Percentiles rank a stretch among this genome's conserved stretches.
phyloP scores from a whole-genome alignment of 495 filamentous ascomycete species.

The Xylaria telfairii region DNA sequence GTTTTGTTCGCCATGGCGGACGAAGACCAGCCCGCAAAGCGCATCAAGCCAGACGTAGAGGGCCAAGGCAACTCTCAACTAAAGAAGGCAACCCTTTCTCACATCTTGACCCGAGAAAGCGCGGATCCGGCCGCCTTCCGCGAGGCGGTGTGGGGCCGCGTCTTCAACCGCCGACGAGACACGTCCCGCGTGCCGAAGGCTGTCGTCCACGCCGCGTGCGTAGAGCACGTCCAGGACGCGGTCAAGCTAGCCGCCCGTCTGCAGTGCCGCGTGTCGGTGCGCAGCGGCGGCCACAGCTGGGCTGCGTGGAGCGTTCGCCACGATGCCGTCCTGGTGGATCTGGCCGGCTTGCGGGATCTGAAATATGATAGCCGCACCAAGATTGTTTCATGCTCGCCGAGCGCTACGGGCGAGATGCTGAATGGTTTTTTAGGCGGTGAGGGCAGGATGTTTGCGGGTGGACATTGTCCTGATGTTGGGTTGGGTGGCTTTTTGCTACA shows the following conservation, averaged over 20 bases:
- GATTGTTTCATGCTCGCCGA: constrained; percentile 50
- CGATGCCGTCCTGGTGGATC: constrained; percentile 58
- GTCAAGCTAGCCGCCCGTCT: constrained; percentile 51
- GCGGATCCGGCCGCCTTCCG: constrained; percentile 28
- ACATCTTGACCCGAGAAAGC: constrained; percentile 28
- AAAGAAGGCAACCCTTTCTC: not conserved
- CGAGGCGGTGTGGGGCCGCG: constrained; percentile 37
- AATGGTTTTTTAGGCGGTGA: constrained; percentile 45
- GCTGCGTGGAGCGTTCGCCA: constrained; percentile 59
- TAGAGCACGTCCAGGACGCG: constrained; percentile 48
- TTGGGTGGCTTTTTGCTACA: constrained; percentile 62
- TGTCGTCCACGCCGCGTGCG: constrained; percentile 49
- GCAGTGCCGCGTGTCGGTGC: constrained; percentile 53
- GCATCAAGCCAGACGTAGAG: not conserved
- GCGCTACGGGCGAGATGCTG: constrained; percentile 51
- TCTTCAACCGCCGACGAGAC: constrained; percentile 44
- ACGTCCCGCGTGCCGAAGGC: constrained; percentile 48
- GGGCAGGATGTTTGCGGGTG: constrained; percentile 55
- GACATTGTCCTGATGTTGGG: constrained; percentile 64
- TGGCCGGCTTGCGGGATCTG: constrained; percentile 44
- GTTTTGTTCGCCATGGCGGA: not conserved
- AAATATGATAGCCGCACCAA: constrained; percentile 43
- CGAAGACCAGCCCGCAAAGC: not conserved
- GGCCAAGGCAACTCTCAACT: not conserved
- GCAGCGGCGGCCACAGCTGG: constrained; percentile 62